Conservation (phyloP, 441 rosid species). For the Gossypium schwendimanii region DNA sequence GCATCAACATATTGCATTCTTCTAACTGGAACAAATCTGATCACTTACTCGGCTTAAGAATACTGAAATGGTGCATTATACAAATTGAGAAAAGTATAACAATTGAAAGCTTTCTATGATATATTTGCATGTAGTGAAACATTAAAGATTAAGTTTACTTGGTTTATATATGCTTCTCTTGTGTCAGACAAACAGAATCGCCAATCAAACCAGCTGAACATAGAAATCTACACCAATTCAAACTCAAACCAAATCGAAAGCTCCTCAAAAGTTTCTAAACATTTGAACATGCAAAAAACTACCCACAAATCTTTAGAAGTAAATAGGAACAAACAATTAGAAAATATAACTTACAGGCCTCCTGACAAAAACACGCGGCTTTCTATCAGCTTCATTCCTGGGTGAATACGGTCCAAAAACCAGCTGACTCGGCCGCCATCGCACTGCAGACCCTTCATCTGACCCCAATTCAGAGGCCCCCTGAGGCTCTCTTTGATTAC, state of each 20-base stretch:
- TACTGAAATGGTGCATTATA: not conserved
- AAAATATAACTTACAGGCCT: slow-evolving; percentile 58
- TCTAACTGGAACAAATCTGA: not conserved
- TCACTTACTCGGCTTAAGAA: not conserved
- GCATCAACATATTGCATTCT: not conserved
- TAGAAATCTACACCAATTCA: slow-evolving; percentile 4
- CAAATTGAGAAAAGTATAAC: not conserved
- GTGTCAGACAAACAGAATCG: not conserved
- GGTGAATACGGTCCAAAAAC: slow-evolving; percentile 44
- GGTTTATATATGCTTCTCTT: not conserved
- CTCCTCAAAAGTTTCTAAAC: slow-evolving; percentile 4
- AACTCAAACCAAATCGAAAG: slow-evolving; percentile 8
- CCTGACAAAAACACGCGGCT: slow-evolving; percentile 47
- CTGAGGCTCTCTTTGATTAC: slow-evolving; percentile 35
- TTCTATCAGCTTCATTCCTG: slow-evolving; percentile 27
- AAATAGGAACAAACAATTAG: slow-evolving; percentile 6
- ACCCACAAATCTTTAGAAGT: slow-evolving; percentile 5
- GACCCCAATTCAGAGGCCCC: slow-evolving; percentile 27
- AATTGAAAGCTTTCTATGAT: not conserved
- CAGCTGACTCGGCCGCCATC: slow-evolving; percentile 77
- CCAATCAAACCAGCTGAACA: not conserved
- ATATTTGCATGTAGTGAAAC: not conserved
- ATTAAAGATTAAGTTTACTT: not conserved
- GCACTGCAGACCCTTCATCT: slow-evolving; percentile 26
- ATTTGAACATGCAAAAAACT: slow-evolving; percentile 12